These are phyloP conservation scores for Alternaria postmessia DNA, from an alignment of 2,329 filamentous ascomycete species.

Conservation along the genomic window DNA sequence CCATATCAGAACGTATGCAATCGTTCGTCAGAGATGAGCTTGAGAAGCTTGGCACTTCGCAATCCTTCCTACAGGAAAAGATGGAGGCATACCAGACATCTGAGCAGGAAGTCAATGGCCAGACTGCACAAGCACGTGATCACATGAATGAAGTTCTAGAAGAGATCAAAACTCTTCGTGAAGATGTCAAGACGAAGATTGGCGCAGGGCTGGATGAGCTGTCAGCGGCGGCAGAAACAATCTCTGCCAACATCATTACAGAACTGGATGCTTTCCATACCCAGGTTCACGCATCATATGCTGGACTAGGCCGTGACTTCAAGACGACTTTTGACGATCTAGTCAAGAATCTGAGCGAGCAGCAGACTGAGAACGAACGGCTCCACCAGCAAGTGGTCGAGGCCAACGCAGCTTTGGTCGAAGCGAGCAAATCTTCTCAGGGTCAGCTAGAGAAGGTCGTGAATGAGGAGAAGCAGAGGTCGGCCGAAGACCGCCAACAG, in stretches of 20 bases:
- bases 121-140: conserved; percentile 74
- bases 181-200: conserved; percentile 86
- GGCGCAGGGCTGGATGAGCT: conserved; percentile 85
- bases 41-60: conserved; percentile 72
- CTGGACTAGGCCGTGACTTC: conserved; percentile 82
- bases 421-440: conserved; percentile 73
- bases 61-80: conserved; percentile 74
- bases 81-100: conserved; percentile 72
- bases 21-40: conserved; percentile 79
- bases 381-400: conserved; percentile 75
- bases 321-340: conserved; percentile 85
- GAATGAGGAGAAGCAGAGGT: conserved; percentile 77
- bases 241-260: conserved; percentile 85
- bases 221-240: conserved; percentile 83
- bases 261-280: conserved; percentile 86
- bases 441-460: conserved; percentile 72
- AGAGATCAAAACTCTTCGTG: conserved; percentile 88
- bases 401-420: conserved; percentile 72
- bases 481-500: conserved; percentile 75
- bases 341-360: conserved; percentile 74
- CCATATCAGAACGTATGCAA: conserved; percentile 75
- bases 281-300: conserved; percentile 84
- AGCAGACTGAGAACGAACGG: conserved; percentile 77
- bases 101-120: conserved; percentile 71
- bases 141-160: conserved; percentile 92